A percentile compares a stretch with the other conserved stretches of the same genome.
Conservation (phyloP, 257 asterid species). For the Plantago ovata region DNA sequence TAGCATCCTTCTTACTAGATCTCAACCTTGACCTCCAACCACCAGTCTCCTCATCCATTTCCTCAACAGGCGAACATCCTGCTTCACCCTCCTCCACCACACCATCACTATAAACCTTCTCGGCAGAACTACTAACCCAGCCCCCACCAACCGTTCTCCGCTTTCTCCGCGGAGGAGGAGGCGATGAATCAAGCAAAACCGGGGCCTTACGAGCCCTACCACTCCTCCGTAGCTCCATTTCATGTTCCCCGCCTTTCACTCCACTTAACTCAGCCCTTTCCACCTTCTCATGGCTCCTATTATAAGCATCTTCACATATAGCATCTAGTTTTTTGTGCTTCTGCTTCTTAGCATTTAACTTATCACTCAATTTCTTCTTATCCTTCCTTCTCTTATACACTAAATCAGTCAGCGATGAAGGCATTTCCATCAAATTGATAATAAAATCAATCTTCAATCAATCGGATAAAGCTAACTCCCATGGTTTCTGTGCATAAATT, state of each 20-base stretch:
- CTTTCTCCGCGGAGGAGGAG: conserved; percentile 72
- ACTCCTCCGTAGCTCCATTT: conserved; percentile 68
- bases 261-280: conserved; percentile 32
- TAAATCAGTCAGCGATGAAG: conserved; percentile 55
- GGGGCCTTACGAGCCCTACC: conserved; percentile 84
- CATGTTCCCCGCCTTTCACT: conserved; percentile 39
- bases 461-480: background rate
- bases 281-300: conserved; percentile 47
- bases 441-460: background rate
- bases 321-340: conserved; percentile 84
- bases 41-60: conserved; percentile 37
- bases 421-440: conserved; percentile 38
- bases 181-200: conserved; percentile 86
- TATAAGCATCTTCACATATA: conserved; percentile 66
- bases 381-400: conserved; percentile 50
- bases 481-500: background rate
- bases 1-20: conserved; percentile 33
- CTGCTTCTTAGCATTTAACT: conserved; percentile 63
- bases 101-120: conserved; percentile 35
- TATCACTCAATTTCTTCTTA: conserved; percentile 44
- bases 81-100: conserved; percentile 34
- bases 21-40: conserved; percentile 73
- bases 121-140: conserved; percentile 25
- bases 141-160: conserved; percentile 47
- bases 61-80: conserved; percentile 37